A percentile compares a stretch with the other conserved stretches of the same genome.
Conservation (phyloP, 441 rosid genomes). For the Erodium moschatum region DNA sequence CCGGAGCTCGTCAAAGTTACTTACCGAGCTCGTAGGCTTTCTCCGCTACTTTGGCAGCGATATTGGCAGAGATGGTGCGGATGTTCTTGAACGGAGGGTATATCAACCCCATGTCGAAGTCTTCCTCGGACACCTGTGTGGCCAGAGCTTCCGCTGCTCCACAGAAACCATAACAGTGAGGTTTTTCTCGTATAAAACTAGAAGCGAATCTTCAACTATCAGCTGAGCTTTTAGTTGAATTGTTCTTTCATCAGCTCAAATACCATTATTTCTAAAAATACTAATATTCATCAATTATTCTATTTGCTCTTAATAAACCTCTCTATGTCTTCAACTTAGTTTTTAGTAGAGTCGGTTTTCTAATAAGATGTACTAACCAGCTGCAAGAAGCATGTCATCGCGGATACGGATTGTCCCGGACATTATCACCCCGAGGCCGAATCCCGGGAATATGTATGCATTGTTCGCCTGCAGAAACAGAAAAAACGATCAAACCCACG, state of each 20-base stretch:
- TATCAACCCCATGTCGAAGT: slow-evolving; percentile 67
- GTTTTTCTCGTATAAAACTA: no score
- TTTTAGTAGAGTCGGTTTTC: no score
- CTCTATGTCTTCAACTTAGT: no score
- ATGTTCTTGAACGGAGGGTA: slow-evolving; percentile 75
- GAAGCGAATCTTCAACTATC: no score
- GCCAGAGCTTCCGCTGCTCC: slow-evolving; percentile 63
- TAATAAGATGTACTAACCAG: slow-evolving; percentile 21
- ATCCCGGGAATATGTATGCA: slow-evolving; percentile 84
- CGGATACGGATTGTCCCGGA: slow-evolving; percentile 86
- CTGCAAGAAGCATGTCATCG: slow-evolving; percentile 81
- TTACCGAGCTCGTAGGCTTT: slow-evolving; percentile 85
- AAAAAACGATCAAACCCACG: no score
- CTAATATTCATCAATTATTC: no score
- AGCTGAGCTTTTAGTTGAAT: no score
- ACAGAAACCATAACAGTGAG: no score
- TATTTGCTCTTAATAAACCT: no score
- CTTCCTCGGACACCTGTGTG: slow-evolving; percentile 56
- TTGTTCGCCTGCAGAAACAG: slow-evolving; percentile 57
- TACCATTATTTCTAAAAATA: no score
- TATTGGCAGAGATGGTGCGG: slow-evolving; percentile 79
- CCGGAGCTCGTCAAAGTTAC: slow-evolving; percentile 6
- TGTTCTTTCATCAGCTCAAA: no score
- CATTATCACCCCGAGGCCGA: slow-evolving; percentile 78
- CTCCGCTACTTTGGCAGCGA: slow-evolving; percentile 77